Conservation (phyloP, 768 basidiomycete genomes). For the Boletus subparvulus region DNA sequence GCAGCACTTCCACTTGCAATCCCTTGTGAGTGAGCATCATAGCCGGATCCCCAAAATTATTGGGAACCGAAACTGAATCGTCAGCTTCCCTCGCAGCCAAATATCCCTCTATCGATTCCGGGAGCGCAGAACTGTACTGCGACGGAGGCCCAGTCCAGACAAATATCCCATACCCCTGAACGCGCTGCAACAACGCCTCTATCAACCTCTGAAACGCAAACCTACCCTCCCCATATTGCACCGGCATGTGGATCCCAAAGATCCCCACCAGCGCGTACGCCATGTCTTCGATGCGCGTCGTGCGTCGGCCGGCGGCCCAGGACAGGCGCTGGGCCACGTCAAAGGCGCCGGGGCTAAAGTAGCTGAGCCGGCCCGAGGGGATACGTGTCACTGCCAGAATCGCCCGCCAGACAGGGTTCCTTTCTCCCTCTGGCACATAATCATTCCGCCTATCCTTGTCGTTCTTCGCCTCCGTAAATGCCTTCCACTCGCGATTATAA, state of each 20-base stretch:
- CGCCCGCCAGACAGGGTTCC: slow-evolving; percentile 1
- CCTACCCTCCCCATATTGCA: slow-evolving; percentile 25
- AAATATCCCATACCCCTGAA: not conserved
- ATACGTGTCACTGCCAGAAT: not conserved
- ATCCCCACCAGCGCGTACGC: slow-evolving; percentile 27
- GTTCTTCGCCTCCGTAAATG: slow-evolving; percentile 3
- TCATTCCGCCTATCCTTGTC: slow-evolving; percentile 3
- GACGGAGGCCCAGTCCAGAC: slow-evolving; percentile 9
- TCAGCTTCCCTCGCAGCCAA: slow-evolving; percentile 4
- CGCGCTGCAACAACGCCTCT: slow-evolving; percentile 5
- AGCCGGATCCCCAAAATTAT: slow-evolving; percentile 4
- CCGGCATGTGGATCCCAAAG: slow-evolving; percentile 20
- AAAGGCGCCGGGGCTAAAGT: slow-evolving; percentile 1
- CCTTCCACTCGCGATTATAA: slow-evolving; percentile 8
- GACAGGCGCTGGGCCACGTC: slow-evolving; percentile 5
- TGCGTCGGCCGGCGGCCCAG: slow-evolving; percentile 23
- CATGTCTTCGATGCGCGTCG: slow-evolving; percentile 25
- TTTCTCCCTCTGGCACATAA: not conserved
- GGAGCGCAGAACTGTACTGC: slow-evolving; percentile 5
- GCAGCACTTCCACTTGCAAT: slow-evolving; percentile 6
- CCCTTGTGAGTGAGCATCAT: slow-evolving; percentile 6
- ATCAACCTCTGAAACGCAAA: slow-evolving; percentile 23
- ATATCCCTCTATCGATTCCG: slow-evolving; percentile 7
- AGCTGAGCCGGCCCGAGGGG: not conserved
- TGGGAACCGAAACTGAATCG: not conserved